phyloP scores from a whole-genome alignment of 371 early-diverging fungal species.

The Nematocida parisii region DNA sequence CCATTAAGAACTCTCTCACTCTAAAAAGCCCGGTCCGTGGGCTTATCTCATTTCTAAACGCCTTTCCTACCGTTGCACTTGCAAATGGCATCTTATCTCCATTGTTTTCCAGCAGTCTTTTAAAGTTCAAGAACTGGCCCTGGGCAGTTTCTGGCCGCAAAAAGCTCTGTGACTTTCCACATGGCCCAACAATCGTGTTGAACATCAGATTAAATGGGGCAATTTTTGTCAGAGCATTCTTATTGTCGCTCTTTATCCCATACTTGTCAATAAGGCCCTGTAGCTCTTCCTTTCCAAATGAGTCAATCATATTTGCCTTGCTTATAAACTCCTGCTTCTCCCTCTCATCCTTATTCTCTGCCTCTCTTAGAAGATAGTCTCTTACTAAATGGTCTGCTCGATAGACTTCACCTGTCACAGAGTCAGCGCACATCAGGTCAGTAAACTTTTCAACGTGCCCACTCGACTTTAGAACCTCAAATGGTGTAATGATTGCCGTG shows the following conservation, averaged over 20 bases:
- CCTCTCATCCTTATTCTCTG: constrained; percentile 77
- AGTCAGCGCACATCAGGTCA: constrained; percentile 86
- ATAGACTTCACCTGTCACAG: constrained; percentile 85
- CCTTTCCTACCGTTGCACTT: constrained; percentile 91
- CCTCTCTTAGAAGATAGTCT: constrained; percentile 79
- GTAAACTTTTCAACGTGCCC: constrained; percentile 99
- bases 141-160: constrained; percentile 99
- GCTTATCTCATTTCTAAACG: constrained; percentile 98
- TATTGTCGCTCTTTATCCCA: constrained; percentile 75
- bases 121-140: constrained; percentile 97
- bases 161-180: constrained; percentile 77
- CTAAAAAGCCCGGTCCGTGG: constrained; percentile 92
- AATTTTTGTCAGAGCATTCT: constrained; percentile 77
- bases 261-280: constrained; percentile 79
- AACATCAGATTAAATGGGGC: constrained; percentile 98
- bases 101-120: constrained; percentile 89
- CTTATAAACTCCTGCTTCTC: constrained; percentile 72
- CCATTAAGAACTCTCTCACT: constrained; percentile 97
- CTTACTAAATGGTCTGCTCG: constrained; percentile 96
- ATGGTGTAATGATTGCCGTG: constrained; percentile 88
- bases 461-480: constrained; percentile 91
- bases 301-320: constrained; percentile 50
- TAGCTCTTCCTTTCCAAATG: constrained; percentile 78
- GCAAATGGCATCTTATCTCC: constrained; percentile 97
- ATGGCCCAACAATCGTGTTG: constrained; percentile 90